Evolutionary conservation across 2,329 filamentous ascomycete species (phyloP).

Genomic region (Beauveria asiatica): DNA sequence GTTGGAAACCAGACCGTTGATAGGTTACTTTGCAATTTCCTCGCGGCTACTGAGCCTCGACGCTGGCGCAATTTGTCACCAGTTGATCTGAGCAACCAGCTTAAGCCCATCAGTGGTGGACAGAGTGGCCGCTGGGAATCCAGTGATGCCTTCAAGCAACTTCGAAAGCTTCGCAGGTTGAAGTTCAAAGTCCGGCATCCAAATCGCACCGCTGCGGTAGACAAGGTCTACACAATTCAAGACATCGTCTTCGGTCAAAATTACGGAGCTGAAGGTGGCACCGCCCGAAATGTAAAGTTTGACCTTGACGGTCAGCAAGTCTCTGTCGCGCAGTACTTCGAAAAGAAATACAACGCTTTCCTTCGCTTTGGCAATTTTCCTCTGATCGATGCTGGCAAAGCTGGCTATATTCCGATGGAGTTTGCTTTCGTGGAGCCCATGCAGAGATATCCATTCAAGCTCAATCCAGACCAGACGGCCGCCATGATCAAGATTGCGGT

Average conservation of each 20-base stretch:
- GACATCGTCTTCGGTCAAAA: constrained; percentile 39
- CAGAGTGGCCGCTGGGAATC: constrained; percentile 21
- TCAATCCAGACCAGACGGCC: constrained; percentile 57
- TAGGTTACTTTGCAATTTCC: constrained; percentile 27
- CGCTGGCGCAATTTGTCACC: constrained; percentile 20
- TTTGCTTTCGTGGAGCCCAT: constrained; percentile 42
- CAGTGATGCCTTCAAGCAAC: constrained; percentile 45
- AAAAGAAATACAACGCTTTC: constrained; percentile 42
- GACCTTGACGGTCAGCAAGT: constrained; percentile 36
- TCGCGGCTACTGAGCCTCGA: constrained; percentile 21
- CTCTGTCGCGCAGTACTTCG: constrained; percentile 47
- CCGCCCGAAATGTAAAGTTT: constrained; percentile 48
- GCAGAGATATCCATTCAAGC: constrained; percentile 56
- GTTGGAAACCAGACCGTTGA: constrained; percentile 31
- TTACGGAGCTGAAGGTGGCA: constrained; percentile 37
- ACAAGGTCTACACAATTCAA: constrained; percentile 44
- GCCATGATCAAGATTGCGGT: constrained; percentile 93
- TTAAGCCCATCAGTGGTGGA: constrained; percentile 27
- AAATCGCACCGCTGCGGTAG: constrained; percentile 31
- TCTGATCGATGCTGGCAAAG: constrained; percentile 47
- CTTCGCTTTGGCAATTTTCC: constrained; percentile 43
- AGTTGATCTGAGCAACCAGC: constrained; percentile 18
- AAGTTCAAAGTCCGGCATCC: constrained; percentile 47
- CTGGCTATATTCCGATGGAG: constrained; percentile 53
- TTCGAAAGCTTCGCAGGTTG: constrained; percentile 46